Base-by-base conservation (phyloP, 371 early-diverging fungal genomes). In the Phascolomyces articulosus region DNA sequence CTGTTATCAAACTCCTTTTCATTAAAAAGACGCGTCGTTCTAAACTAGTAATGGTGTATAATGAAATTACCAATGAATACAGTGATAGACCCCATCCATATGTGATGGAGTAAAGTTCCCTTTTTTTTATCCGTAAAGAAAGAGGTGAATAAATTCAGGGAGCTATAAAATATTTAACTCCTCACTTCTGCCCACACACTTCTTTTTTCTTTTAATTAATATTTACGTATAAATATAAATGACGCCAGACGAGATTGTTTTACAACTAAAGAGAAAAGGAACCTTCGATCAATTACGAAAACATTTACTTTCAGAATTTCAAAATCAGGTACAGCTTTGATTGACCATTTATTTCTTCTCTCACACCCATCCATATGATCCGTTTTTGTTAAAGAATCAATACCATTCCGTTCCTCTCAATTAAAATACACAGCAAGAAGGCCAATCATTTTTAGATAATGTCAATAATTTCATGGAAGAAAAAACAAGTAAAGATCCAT, bases 211-310 rank as follows among this genome's bases (percentile, higher is more conserved):
- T 31, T 31, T 31, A n/a, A n/a, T n/a, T n/a, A n/a, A n/a, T n/a
- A n/a, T 31, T 9, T 34, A 34, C 34, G 9, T 9, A 34, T 9
- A 28, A 41, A n/a, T 13, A 51, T 3, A 44, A 41, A 79, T 79
- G 80, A 72, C 69, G n/a, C 75, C 77, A 55, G 80, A 80, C 56
- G 74, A 80, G 27, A 58, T 70, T 40, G 78, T 77, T 16, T 62
- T 80, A 29, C 80, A 77, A 54, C 55, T 80, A 13, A 80, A 80
- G 24, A 64, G 60, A 49, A 80, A 80, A 38, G 80, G 80, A 38
- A 72, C 75, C 3, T 80, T 80, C 72, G 80, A 77, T 38, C 70
- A 70, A 26, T 62, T 80, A 27, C 64, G 80, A 51, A 77, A 77
- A 44, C 66, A 67, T 16, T 56, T 77, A 26, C 63, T 77, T 34